Percentiles rank a stretch among this genome's conserved stretches.
These are phyloP conservation scores for Rickenella mellea DNA, from an alignment of 768 basidiomycete species.

Conservation along the genomic window DNA sequence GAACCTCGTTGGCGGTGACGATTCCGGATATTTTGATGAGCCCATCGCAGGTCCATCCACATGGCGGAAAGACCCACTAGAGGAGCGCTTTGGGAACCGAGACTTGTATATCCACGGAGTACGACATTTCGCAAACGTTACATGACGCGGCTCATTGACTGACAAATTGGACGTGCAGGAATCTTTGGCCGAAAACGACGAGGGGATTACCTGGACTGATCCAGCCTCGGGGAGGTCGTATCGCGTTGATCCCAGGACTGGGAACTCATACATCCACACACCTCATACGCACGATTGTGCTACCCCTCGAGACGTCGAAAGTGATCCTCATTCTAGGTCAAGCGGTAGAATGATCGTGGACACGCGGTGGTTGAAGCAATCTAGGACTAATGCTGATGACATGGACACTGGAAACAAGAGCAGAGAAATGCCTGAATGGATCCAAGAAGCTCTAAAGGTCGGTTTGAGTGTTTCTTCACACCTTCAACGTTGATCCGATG, in stretches of 20 bases:
- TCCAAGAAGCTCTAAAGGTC: slow-evolving; percentile 51
- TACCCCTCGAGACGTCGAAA: slow-evolving; percentile 11
- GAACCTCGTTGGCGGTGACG: background rate
- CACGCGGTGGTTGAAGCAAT: no score
- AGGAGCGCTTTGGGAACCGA: no score
- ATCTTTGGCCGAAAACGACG: slow-evolving; percentile 4
- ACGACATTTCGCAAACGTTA: no score
- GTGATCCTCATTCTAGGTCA: slow-evolving; percentile 9
- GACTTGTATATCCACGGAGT: no score
- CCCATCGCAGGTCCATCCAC: no score
- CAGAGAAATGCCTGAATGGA: slow-evolving; percentile 47
- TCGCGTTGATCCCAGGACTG: slow-evolving; percentile 57
- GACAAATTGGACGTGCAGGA: background rate
- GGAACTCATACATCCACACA: slow-evolving; percentile 45
- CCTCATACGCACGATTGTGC: slow-evolving; percentile 8
- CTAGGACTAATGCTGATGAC: slow-evolving; percentile 3
- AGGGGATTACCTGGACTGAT: slow-evolving; percentile 51
- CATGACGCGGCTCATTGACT: background rate
- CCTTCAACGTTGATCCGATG: background rate
- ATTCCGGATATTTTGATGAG: background rate
- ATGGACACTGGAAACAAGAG: slow-evolving; percentile 5
- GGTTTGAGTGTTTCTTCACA: slow-evolving; percentile 6
- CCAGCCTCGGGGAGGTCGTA: slow-evolving; percentile 49
- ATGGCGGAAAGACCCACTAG: no score
- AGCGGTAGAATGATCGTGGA: no score